Evolutionary conservation across 768 basidiomycete species (phyloP), one percentile per base, ranked within the genome.

Genomic region (Phanerochaete carnosa): DNA sequence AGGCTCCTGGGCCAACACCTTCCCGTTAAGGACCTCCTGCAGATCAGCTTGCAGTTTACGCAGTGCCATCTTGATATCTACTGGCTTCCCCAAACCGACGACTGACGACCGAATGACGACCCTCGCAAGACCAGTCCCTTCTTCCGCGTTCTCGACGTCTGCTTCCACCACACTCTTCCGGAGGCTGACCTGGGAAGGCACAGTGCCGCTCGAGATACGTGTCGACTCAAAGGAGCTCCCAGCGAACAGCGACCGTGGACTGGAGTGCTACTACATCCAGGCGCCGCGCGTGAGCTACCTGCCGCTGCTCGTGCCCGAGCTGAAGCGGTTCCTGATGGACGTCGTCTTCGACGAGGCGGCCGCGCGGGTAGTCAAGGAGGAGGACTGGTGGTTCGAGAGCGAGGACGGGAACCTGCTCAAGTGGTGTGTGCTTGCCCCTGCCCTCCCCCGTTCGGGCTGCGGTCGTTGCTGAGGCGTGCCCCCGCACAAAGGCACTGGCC

Each of bases 401-500:
- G 90, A 91, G 56, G 89, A 87, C 65, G 92, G 92, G 30, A 83
- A 81, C 6, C 70, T 91, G 52, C 80, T 95, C 67, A 93, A 94
- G 76, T 98, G 96, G 96, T 96, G 59, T 63, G 85, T 79, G 9
- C 6, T 30, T 43, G n/a, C 37, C 25, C 25, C 43, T 57, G 46
- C 32, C 26, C 4, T 19, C 19, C 8, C 39, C 11, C 11, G 19
- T 1, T 25, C 43, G 22, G 22, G 39, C 28, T 13, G 51, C 37
- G 23, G 33, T 25, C 32, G 49, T 13, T 5, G 30, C 26, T 43
- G 3, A 29, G 19, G 37, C 32, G 28, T 69, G n/a, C n/a, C n/a
- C n/a, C n/a, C n/a, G n/a, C n/a, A n/a, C n/a, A n/a, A n/a, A 99
- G 97, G 95, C 95, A 99, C 73, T 98, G 96, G 97, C 89, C 96